Base-by-base conservation (phyloP, 495 filamentous ascomycete genomes). In the Hyaloscypha bicolor region DNA sequence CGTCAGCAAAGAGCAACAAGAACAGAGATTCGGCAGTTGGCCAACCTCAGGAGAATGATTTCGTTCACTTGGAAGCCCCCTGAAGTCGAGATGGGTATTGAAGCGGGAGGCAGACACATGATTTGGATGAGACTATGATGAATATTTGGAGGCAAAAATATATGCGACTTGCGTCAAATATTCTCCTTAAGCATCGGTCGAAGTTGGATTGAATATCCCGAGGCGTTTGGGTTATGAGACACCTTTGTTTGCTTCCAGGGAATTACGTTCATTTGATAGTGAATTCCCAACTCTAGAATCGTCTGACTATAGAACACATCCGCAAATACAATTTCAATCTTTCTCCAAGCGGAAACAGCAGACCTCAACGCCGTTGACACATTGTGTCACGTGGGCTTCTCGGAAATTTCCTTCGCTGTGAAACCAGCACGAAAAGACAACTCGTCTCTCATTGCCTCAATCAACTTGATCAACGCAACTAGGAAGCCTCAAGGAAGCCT, bases 361-460 rank as follows among this genome's bases (percentile, higher is more conserved):
- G 42, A 48, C 42, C 25, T 25, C 42, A 48, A 14, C 42, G 42
- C 16, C 9, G 9, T 16, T 48, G 42, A 37, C 16, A 48, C 42
- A 6, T 48, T 48, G 42, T 48, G 42, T 19, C 42, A 48, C 42
- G 42, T 48, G 42, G 16, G 16, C 16, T 6, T 48, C 16, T 48
- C 42, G 42, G 42, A 48, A 48, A 16, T 12, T 19, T 48, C 35
- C 35, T 48, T 19, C 42, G 9, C 16, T 48, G 42, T 48, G 42
- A 6, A 19, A 48, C 42, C 16, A 14, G 4, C 11, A 48, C 42
- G 42, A 48, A 48, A 48, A 48, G 42, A 48, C 42, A 48, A 12
- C 42, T 48, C 42, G 42, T 48, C 42, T 48, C 42, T 48, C 16
- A 48, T 48, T 48, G 42, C 42, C 42, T 48, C 42, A 48, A 48